Evolutionary conservation across 2,329 filamentous ascomycete species (phyloP).

Genomic region (Penicillium sp.): DNA sequence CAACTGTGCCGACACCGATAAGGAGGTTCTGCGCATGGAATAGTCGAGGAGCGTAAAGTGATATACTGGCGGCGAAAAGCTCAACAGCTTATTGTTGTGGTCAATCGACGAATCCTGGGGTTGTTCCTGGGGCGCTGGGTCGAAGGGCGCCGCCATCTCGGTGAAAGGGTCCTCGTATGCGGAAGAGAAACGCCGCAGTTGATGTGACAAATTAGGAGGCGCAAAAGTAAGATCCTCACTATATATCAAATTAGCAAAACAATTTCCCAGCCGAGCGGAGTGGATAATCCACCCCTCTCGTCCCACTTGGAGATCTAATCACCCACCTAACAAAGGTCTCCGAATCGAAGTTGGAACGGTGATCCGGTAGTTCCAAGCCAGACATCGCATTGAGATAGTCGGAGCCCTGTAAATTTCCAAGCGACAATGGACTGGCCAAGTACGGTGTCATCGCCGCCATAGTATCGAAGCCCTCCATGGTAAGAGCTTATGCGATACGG

Average conservation of each 20-base stretch:
- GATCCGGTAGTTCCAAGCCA: conserved; percentile 56
- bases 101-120: conserved; percentile 59
- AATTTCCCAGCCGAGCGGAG: background rate
- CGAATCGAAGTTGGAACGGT: conserved; percentile 59
- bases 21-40: conserved; percentile 54
- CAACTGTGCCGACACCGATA: conserved; percentile 61
- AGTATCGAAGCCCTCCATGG: conserved; percentile 59
- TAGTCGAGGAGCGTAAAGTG: conserved; percentile 62
- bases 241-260: conserved; percentile 17
- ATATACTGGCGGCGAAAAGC: conserved; percentile 65
- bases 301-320: conserved; percentile 11
- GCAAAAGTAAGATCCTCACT: conserved; percentile 54
- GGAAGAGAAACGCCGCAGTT: conserved; percentile 51
- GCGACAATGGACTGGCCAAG: conserved; percentile 56
- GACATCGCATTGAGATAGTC: conserved; percentile 51
- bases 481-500: conserved; percentile 19
- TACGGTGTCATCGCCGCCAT: conserved; percentile 61
- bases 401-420: conserved; percentile 51
- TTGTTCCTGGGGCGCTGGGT: conserved; percentile 45
- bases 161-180: conserved; percentile 52
- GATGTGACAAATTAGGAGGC: conserved; percentile 40
- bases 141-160: conserved; percentile 49
- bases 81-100: conserved; percentile 68
- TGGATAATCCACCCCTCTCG: conserved; percentile 8
- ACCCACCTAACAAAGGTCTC: conserved; percentile 61